Base-by-base conservation (phyloP, 1,139 yeast species). In the Lodderomyces orthopsilosis region DNA sequence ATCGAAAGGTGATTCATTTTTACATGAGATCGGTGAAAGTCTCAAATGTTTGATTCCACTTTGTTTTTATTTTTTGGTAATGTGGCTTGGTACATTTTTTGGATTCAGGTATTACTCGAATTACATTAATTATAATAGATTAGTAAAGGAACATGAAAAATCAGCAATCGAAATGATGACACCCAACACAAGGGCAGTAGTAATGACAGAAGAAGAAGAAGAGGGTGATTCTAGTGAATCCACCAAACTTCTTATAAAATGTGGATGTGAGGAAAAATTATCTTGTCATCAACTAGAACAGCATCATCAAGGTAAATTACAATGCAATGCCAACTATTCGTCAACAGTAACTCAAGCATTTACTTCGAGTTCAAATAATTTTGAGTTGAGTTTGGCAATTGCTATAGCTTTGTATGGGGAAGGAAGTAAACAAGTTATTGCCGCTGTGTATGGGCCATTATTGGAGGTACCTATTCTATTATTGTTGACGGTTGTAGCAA, bases 401-500 rank as follows among this genome's bases (percentile, higher is more conserved):
- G 79, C 83, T 2, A 74, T 76, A 12, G 70, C 82, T 0, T 52
- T 76, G 6, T 79, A 74, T 59, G 85, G 85, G 1, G 61, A 68
- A 22, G 75, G 75, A 4, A 72, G 80, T 49, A 66, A 74, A 44
- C 75, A 79, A 53, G 77, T 83, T 1, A 67, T 79, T 40, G 84
- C 85, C 2, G 78, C 84, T 2, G 77, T 83, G 0, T 76, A 77
- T 55, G 85, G 84, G 0, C 84, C 85, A 1, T 61, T 79, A 34
- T 57, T 78, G 22, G 84, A 79, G 51, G 79, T 78, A 5, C 83
- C 83, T 2, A 70, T 79, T 2, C 59, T 79, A 39, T 56, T 79
- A 44, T 42, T 63, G 1, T 55, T 79, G 30, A 68, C 77, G 10
- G 64, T 71, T 50, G 65, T 74, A 5, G 70, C 77, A 7, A 64